Percentiles rank a stretch among this genome's conserved stretches.
These are phyloP conservation scores for Priceomyces castillae DNA, from an alignment of 805 yeast genomes.

Conservation along the genomic window DNA sequence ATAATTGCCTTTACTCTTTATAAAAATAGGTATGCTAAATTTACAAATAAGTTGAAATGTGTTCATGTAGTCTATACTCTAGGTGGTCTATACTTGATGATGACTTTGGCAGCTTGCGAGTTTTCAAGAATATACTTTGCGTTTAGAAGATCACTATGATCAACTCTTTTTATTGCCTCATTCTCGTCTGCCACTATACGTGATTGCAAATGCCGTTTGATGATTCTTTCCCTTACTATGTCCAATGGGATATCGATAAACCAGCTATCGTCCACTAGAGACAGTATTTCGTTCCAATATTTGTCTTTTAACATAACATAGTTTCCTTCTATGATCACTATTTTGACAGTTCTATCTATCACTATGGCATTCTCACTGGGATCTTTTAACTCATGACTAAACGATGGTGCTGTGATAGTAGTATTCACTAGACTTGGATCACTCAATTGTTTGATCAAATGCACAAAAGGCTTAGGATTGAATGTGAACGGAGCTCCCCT, in stretches of 20 bases:
- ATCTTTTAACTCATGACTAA: slow-evolving; percentile 72
- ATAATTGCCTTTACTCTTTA: not conserved
- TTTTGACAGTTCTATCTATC: slow-evolving; percentile 45
- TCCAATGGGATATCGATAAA: slow-evolving; percentile 47
- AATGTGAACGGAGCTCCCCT: slow-evolving; percentile 90
- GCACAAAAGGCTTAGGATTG: slow-evolving; percentile 48
- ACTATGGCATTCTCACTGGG: slow-evolving; percentile 56
- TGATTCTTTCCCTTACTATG: slow-evolving; percentile 55
- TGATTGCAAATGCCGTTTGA: slow-evolving; percentile 61
- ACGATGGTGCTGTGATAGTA: slow-evolving; percentile 57
- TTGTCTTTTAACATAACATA: slow-evolving; percentile 60
- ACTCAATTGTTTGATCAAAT: slow-evolving; percentile 18
- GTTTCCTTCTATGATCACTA: slow-evolving; percentile 73
- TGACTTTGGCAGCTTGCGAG: slow-evolving; percentile 17
- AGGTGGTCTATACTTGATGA: slow-evolving; percentile 7
- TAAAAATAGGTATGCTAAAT: not conserved
- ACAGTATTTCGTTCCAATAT: slow-evolving; percentile 55
- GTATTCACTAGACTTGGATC: slow-evolving; percentile 18
- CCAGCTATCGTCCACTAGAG: slow-evolving; percentile 45
- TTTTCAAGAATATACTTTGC: slow-evolving; percentile 41
- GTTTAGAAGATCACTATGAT: slow-evolving; percentile 61
- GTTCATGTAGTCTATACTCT: not conserved
- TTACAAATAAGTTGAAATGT: slow-evolving; percentile 5
- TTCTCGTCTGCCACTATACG: slow-evolving; percentile 48
- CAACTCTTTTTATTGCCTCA: slow-evolving; percentile 52